These are phyloP conservation scores for Chrysoporthe deuterocubensis DNA, from an alignment of 2,329 filamentous ascomycete species.

Conservation along the genomic window DNA sequence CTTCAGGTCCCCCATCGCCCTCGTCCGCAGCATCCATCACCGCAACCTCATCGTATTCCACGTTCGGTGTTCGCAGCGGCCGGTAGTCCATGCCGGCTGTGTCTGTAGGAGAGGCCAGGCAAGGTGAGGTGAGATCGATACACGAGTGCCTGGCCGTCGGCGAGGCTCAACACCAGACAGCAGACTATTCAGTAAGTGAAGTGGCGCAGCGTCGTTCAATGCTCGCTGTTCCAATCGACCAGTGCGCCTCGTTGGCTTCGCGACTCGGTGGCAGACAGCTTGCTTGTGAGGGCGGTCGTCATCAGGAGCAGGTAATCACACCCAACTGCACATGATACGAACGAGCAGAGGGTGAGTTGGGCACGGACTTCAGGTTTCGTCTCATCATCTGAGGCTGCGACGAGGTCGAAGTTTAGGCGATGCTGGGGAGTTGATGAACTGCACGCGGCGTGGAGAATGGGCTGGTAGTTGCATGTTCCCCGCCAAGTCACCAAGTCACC, in stretches of 20 bases:
- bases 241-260: neutral
- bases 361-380: neutral
- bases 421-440: neutral
- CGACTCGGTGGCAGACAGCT: neutral
- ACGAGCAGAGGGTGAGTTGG: neutral
- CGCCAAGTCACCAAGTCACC: conserved; percentile 5
- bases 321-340: neutral
- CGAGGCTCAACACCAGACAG: neutral
- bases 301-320: conserved; percentile 2
- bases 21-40: conserved; percentile 30
- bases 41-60: conserved; percentile 34
- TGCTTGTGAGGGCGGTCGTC: neutral
- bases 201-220: neutral
- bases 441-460: neutral
- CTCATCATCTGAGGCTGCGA: neutral
- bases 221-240: neutral
- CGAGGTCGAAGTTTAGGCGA: neutral
- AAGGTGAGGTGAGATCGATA: neutral
- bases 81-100: conserved; percentile 18
- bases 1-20: conserved; percentile 14
- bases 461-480: conserved; percentile 1
- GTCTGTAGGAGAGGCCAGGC: neutral
- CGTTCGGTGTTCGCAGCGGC: conserved; percentile 21
- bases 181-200: neutral
- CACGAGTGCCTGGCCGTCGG: neutral